phyloP scores from a whole-genome alignment of 1,284 basidiomycete genomes.

The Heterobasidion occidentale region DNA sequence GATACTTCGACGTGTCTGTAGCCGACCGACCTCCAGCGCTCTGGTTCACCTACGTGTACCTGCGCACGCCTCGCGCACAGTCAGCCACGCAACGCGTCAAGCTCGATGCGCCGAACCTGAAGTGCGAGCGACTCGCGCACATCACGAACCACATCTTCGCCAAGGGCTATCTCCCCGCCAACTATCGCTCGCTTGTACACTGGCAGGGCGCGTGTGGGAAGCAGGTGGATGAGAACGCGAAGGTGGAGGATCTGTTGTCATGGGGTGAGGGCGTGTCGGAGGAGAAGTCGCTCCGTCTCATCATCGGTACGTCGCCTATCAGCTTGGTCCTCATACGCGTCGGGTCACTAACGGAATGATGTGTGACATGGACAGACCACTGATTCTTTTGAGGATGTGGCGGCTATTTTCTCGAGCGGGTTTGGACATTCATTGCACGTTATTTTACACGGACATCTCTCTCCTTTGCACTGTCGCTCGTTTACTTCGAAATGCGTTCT shows the following conservation, averaged over 20 bases:
- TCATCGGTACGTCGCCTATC: slow-evolving; percentile 25
- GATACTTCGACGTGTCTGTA: slow-evolving; percentile 9
- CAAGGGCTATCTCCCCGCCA: slow-evolving; percentile 27
- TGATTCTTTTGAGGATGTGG: no score
- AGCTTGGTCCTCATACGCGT: background rate
- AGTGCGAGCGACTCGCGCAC: slow-evolving; percentile 27
- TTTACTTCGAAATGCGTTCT: background rate
- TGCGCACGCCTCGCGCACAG: slow-evolving; percentile 21
- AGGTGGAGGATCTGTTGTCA: slow-evolving; percentile 25
- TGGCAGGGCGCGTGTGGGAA: slow-evolving; percentile 32
- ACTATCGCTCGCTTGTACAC: slow-evolving; percentile 28
- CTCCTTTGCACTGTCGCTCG: background rate
- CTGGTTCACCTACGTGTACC: slow-evolving; percentile 37
- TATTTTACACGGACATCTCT: background rate
- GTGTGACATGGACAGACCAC: background rate
- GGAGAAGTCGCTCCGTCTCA: slow-evolving; percentile 27
- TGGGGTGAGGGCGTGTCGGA: slow-evolving; percentile 29
- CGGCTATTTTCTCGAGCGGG: no score
- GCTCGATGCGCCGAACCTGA: slow-evolving; percentile 20
- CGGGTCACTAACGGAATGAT: background rate
- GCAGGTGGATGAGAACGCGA: slow-evolving; percentile 26
- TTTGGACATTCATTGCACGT: no score
- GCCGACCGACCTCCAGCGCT: slow-evolving; percentile 30
- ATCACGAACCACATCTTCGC: slow-evolving; percentile 38
- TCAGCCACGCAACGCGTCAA: slow-evolving; percentile 32